phyloP scores from a whole-genome alignment of 2,329 filamentous ascomycete species.

The Ceratocystis eucalypticola region DNA sequence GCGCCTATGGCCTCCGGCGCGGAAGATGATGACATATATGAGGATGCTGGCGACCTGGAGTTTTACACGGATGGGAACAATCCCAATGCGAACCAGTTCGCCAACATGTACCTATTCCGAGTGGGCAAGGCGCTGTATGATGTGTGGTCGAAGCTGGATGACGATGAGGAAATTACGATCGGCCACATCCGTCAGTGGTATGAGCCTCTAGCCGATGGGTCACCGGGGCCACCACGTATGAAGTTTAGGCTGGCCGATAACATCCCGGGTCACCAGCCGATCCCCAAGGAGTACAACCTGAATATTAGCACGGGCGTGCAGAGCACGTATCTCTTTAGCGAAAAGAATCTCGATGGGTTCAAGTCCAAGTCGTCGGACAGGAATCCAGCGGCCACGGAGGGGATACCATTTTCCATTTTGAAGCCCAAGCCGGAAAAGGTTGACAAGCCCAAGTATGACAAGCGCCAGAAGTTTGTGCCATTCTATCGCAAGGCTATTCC shows the following conservation, averaged over 20 bases:
- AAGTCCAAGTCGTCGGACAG: constrained; percentile 43
- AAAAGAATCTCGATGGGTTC: constrained; percentile 49
- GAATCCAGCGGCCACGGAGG: constrained; percentile 42
- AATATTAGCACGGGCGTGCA: constrained; percentile 52
- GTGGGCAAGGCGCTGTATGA: constrained; percentile 72
- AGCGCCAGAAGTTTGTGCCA: constrained; percentile 34
- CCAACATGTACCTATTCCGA: constrained; percentile 56
- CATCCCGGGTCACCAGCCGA: constrained; percentile 51
- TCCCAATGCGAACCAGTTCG: constrained; percentile 23
- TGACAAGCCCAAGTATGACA: constrained; percentile 36
- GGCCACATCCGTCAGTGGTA: constrained; percentile 56
- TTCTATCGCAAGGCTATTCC: constrained; percentile 61
- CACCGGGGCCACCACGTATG: constrained; percentile 28
- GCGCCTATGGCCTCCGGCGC: constrained; percentile 25
- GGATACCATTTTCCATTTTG: constrained; percentile 45
- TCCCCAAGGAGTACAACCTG: constrained; percentile 84
- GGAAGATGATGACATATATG: constrained; percentile 56
- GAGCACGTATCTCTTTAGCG: constrained; percentile 86
- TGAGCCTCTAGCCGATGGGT: constrained; percentile 30
- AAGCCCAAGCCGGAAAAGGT: constrained; percentile 31
- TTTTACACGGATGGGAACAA: constrained; percentile 35
- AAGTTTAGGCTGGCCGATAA: constrained; percentile 56
- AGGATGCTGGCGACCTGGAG: constrained; percentile 43
- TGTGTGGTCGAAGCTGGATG: constrained; percentile 57
- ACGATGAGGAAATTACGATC: constrained; percentile 69